These are phyloP conservation scores for Aethionema arabicum DNA, from an alignment of 345 rosid genomes.

Conservation along the genomic window DNA sequence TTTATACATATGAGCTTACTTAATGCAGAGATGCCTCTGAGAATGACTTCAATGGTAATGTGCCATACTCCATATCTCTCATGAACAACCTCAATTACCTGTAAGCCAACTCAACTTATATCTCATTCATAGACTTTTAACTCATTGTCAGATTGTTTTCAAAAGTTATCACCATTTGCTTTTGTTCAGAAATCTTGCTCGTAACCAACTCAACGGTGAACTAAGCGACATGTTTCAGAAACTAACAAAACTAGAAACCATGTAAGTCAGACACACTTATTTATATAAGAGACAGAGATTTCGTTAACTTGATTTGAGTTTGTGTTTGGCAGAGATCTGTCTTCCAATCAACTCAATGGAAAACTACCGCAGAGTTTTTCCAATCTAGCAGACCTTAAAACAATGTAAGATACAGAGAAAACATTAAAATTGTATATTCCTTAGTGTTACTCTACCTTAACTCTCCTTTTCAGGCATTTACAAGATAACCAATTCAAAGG, in stretches of 20 bases:
- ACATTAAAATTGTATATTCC: conserved; percentile 1
- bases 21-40: conserved; percentile 77
- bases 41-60: conserved; percentile 69
- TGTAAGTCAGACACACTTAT: conserved; percentile 50
- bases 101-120: conserved; percentile 47
- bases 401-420: conserved; percentile 50
- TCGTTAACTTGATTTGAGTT: conserved; percentile 9
- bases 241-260: conserved; percentile 56
- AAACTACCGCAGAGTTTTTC: conserved; percentile 70
- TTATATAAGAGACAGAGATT: conserved; percentile 4
- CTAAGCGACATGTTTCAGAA: conserved; percentile 82
- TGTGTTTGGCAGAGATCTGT: conserved; percentile 68
- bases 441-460: not conserved
- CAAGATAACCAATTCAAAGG: conserved; percentile 78
- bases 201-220: conserved; percentile 73
- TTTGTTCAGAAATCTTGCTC: conserved; percentile 60
- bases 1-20: not conserved
- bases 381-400: conserved; percentile 51
- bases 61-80: conserved; percentile 87
- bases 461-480: conserved; percentile 49
- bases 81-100: conserved; percentile 60
- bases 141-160: conserved; percentile 6
- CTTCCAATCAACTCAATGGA: conserved; percentile 68
- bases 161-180: not conserved
- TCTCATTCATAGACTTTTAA: conserved; percentile 11